phyloP scores from a whole-genome alignment of 768 basidiomycete species.

The Suillus lakei region DNA sequence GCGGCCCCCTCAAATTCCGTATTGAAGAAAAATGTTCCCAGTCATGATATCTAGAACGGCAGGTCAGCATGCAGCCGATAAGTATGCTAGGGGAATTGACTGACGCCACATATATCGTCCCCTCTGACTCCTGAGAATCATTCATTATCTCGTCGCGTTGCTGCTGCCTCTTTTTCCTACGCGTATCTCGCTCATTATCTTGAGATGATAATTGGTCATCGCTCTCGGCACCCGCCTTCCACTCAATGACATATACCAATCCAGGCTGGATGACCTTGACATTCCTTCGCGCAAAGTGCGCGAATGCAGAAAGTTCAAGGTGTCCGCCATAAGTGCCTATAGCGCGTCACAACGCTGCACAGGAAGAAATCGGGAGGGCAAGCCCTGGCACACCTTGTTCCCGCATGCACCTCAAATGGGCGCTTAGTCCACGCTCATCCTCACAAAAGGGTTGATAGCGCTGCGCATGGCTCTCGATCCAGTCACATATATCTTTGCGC shows the following conservation, averaged over 20 bases:
- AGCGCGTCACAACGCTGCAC: slow-evolving; percentile 18
- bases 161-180: slow-evolving; percentile 18
- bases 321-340: slow-evolving; percentile 91
- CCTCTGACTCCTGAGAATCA: slow-evolving; percentile 45
- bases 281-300: slow-evolving; percentile 75
- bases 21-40: slow-evolving; percentile 98
- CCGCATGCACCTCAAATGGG: slow-evolving; percentile 78
- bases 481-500: slow-evolving; percentile 79
- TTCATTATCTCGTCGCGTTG: slow-evolving; percentile 30
- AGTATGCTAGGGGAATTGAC: slow-evolving; percentile 39
- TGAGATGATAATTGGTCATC: slow-evolving; percentile 25
- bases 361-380: slow-evolving; percentile 16
- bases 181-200: slow-evolving; percentile 8
- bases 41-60: slow-evolving; percentile 72
- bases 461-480: slow-evolving; percentile 69
- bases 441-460: slow-evolving; percentile 90
- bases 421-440: slow-evolving; percentile 75
- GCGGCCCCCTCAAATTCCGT: slow-evolving; percentile 84
- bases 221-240: slow-evolving; percentile 63
- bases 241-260: slow-evolving; percentile 88
- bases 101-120: slow-evolving; percentile 84
- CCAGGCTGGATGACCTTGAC: slow-evolving; percentile 95
- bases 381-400: slow-evolving; percentile 59
- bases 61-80: slow-evolving; percentile 17
- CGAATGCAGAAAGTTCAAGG: slow-evolving; percentile 91